A percentile compares a stretch with the other conserved stretches of the same genome.
Evolutionary conservation across 2,329 filamentous ascomycete species (phyloP).

Genomic region (Aspergillus fructus): DNA sequence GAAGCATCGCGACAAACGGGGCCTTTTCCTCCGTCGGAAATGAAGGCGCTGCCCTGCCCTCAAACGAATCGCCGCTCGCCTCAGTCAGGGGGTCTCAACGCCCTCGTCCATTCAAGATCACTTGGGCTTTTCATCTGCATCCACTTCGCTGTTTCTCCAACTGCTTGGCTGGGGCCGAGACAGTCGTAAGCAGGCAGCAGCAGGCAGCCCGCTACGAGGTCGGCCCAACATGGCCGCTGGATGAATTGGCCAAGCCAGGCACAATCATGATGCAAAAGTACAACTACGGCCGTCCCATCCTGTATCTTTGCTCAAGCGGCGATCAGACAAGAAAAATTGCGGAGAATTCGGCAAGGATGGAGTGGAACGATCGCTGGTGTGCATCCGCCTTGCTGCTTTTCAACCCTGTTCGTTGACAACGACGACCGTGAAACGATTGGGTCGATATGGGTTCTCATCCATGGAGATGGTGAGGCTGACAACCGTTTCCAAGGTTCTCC

Average conservation of each 20-base stretch:
- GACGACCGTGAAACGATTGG: background rate
- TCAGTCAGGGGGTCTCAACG: background rate
- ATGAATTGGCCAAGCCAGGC: background rate
- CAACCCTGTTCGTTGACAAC: background rate
- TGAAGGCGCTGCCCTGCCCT: too few relatives aligned
- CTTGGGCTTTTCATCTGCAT: background rate
- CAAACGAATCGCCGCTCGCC: background rate
- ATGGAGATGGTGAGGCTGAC: too few relatives aligned
- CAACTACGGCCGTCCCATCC: too few relatives aligned
- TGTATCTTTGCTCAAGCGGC: background rate
- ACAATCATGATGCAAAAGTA: background rate
- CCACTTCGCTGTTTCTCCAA: background rate
- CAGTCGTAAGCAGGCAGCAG: too few relatives aligned
- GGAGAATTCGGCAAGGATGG: constrained; percentile 5
- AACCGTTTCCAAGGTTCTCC: too few relatives aligned
- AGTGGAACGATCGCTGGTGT: background rate
- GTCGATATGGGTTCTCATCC: background rate
- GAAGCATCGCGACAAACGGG: too few relatives aligned
- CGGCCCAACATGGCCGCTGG: background rate
- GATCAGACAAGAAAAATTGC: background rate
- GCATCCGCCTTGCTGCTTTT: background rate
- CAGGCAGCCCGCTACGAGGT: background rate
- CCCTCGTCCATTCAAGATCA: background rate
- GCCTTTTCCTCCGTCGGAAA: too few relatives aligned
- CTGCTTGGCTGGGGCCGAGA: background rate